Conservation (phyloP, 225 moss, liverwort and hornwort genomes). For the Lunularia cruciata region DNA sequence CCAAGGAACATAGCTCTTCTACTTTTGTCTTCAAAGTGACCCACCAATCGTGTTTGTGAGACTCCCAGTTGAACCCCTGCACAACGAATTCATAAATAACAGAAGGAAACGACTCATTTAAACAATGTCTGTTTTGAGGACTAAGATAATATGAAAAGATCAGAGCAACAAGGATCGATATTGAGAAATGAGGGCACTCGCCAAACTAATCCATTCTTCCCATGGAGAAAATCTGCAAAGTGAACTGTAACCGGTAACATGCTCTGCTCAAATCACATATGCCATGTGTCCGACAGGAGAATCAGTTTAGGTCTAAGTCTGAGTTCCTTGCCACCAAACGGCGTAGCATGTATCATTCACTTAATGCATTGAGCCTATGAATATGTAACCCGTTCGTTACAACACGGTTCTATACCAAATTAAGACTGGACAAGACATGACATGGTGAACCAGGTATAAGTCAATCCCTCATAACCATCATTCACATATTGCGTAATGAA, state of each 20-base stretch:
- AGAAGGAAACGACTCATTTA: not conserved
- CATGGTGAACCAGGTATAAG: too few relatives aligned
- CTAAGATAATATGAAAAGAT: not conserved
- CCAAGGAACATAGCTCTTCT: constrained; percentile 56
- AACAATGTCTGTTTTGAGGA: not conserved
- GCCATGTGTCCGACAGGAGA: too few relatives aligned
- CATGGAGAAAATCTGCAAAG: not conserved
- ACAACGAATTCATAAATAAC: constrained; percentile 1
- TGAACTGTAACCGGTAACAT: not conserved
- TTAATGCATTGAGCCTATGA: too few relatives aligned
- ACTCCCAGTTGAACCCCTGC: constrained; percentile 84
- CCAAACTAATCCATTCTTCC: not conserved
- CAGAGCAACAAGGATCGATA: not conserved
- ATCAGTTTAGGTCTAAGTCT: too few relatives aligned
- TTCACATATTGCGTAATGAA: too few relatives aligned
- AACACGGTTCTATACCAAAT: too few relatives aligned
- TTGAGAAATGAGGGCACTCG: not conserved
- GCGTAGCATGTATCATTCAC: too few relatives aligned
- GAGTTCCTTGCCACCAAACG: too few relatives aligned
- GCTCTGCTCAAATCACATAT: too few relatives aligned
- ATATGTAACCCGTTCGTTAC: too few relatives aligned
- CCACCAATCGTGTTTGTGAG: constrained; percentile 62
- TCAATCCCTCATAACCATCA: too few relatives aligned
- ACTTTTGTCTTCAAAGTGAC: constrained; percentile 52
- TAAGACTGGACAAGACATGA: too few relatives aligned